Evolutionary conservation across 106 monocot genomes (phyloP).

Genomic region (Apostasia ramifera): DNA sequence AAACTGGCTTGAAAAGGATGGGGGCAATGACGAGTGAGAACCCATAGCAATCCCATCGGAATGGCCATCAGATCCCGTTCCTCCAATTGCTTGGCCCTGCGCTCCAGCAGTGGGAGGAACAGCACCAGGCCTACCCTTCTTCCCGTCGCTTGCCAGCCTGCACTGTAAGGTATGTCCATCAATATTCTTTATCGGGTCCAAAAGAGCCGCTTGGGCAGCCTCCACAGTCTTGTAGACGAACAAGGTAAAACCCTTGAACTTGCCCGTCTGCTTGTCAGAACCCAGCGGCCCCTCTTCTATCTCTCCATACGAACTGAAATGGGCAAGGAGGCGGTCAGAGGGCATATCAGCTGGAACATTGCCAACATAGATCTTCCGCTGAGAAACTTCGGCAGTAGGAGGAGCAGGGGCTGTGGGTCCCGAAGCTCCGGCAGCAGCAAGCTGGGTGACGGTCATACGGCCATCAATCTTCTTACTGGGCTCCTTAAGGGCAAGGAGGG

Average conservation of each 20-base stretch:
- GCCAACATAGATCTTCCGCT: constrained; percentile 77
- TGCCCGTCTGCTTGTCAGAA: constrained; percentile 9
- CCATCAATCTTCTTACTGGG: constrained; percentile 91
- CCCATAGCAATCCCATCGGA: constrained; percentile 2
- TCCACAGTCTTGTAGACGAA: constrained; percentile 82
- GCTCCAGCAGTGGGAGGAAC: not conserved
- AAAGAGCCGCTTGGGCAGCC: constrained; percentile 55
- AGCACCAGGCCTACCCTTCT: constrained; percentile 54
- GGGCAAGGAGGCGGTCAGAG: constrained; percentile 50
- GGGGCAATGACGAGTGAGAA: constrained; percentile 9
- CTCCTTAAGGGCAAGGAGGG: constrained; percentile 71
- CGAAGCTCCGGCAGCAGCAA: constrained; percentile 46
- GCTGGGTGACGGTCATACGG: constrained; percentile 72
- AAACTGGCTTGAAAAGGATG: constrained; percentile 7
- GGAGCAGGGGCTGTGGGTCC: constrained; percentile 11
- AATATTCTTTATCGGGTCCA: constrained; percentile 56
- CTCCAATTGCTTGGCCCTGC: not conserved
- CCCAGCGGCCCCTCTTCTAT: constrained; percentile 94
- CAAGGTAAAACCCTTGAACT: constrained; percentile 59
- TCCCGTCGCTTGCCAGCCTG: constrained; percentile 71
- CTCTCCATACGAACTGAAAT: constrained; percentile 75
- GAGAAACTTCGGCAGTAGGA: constrained; percentile 6
- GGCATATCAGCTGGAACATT: constrained; percentile 74
- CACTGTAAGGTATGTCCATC: constrained; percentile 51
- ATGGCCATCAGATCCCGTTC: not conserved